Conservation (phyloP, 2,329 filamentous ascomycete genomes). For the Byssoonygena ceratinophila region DNA sequence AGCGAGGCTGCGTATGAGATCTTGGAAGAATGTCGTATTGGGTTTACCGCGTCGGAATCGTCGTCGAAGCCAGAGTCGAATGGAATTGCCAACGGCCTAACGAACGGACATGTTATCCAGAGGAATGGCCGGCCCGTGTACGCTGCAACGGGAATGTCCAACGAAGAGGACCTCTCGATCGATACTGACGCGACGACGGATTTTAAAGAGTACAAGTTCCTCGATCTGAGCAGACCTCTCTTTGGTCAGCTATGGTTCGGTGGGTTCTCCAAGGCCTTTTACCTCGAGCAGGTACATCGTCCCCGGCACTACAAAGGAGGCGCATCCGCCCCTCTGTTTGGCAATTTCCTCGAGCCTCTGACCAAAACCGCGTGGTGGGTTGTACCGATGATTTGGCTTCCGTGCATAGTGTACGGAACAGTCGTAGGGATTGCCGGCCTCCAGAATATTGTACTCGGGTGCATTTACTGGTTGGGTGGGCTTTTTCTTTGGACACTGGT, state of each 20-base stretch:
- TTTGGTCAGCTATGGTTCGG: slow-evolving; percentile 80
- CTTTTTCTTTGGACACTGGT: slow-evolving; percentile 76
- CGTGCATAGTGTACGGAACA: slow-evolving; percentile 64
- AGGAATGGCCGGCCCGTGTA: slow-evolving; percentile 38
- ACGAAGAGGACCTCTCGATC: slow-evolving; percentile 71
- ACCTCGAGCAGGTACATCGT: slow-evolving; percentile 89
- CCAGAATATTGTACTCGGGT: slow-evolving; percentile 38
- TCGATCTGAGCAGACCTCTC: slow-evolving; percentile 76
- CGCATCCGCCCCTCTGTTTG: slow-evolving; percentile 83
- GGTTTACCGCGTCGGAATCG: slow-evolving; percentile 59
- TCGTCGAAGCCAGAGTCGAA: slow-evolving; percentile 38
- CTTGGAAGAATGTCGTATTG: slow-evolving; percentile 74
- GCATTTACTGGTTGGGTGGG: slow-evolving; percentile 58
- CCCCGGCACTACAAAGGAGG: slow-evolving; percentile 94
- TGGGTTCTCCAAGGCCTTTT: slow-evolving; percentile 89
- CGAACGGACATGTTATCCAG: slow-evolving; percentile 30
- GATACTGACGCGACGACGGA: slow-evolving; percentile 69
- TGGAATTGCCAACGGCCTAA: slow-evolving; percentile 24
- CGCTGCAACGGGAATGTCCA: slow-evolving; percentile 70
- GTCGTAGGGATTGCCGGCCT: slow-evolving; percentile 55
- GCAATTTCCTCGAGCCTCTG: slow-evolving; percentile 96
- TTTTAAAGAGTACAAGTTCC: slow-evolving; percentile 84
- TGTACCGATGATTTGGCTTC: slow-evolving; percentile 73
- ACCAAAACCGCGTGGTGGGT: slow-evolving; percentile 93
- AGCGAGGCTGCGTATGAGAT: slow-evolving; percentile 94